Percentiles rank a stretch among this genome's conserved stretches.
These are phyloP conservation scores for Russula olivacea DNA, from an alignment of 768 basidiomycete genomes.

Conservation along the genomic window DNA sequence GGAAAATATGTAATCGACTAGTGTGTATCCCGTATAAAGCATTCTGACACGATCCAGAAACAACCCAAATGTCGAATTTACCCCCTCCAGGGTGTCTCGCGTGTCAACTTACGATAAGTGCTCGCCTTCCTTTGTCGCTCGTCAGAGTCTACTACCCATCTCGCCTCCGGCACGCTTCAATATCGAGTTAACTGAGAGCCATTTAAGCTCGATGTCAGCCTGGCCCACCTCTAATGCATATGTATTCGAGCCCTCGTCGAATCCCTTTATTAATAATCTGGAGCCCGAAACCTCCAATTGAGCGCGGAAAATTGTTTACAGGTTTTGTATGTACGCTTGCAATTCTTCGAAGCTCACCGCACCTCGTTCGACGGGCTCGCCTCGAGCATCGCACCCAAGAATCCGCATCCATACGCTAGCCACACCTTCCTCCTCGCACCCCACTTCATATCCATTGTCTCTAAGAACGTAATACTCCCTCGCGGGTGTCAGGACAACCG, in stretches of 20 bases:
- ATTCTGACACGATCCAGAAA: neutral
- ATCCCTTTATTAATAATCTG: too few species aligned
- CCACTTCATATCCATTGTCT: constrained; percentile 75
- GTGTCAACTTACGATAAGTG: neutral
- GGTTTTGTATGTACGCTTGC: constrained; percentile 9
- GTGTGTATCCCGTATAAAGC: constrained; percentile 9
- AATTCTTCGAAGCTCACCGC: constrained; percentile 14
- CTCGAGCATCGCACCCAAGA: constrained; percentile 41
- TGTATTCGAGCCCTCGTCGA: too few species aligned
- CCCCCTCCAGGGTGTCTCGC: neutral
- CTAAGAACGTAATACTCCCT: constrained; percentile 64
- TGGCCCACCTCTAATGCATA: too few species aligned
- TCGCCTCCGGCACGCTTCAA: too few species aligned
- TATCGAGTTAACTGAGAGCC: too few species aligned
- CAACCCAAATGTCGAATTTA: neutral
- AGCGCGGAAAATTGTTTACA: neutral
- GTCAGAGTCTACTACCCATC: too few species aligned
- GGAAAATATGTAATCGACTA: constrained; percentile 2
- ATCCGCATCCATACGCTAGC: constrained; percentile 55
- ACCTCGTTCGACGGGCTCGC: constrained; percentile 1
- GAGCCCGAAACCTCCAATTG: too few species aligned
- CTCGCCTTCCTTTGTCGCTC: too few species aligned
- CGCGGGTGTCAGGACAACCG: constrained; percentile 61
- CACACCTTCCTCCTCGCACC: constrained; percentile 70
- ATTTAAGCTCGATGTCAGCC: too few species aligned